These are phyloP conservation scores for Bipolaris zeicola DNA, from an alignment of 2,329 filamentous ascomycete species.

Conservation along the genomic window DNA sequence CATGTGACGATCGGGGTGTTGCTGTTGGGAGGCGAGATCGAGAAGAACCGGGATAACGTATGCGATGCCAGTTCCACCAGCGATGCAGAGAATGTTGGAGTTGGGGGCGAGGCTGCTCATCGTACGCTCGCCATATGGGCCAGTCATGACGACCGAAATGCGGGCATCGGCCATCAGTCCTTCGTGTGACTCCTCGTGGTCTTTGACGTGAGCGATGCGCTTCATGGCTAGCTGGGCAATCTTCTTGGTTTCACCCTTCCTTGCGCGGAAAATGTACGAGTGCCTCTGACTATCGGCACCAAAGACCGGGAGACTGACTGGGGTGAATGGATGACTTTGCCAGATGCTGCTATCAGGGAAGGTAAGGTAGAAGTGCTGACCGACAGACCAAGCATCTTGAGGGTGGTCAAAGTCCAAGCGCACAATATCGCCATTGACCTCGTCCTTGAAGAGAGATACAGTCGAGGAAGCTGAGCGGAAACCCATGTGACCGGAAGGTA, in stretches of 20 bases:
- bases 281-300: conserved; percentile 35
- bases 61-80: conserved; percentile 47
- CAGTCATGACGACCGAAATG: conserved; percentile 43
- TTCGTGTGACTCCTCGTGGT: conserved; percentile 30
- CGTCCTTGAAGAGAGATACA: conserved; percentile 38
- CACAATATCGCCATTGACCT: conserved; percentile 59
- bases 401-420: conserved; percentile 69
- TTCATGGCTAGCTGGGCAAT: conserved; percentile 41
- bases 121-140: conserved; percentile 43
- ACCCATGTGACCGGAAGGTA: conserved; percentile 39
- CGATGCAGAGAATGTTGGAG: conserved; percentile 44
- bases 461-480: conserved; percentile 36
- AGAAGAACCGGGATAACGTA: conserved; percentile 47
- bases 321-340: conserved; percentile 73
- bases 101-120: conserved; percentile 28
- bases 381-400: conserved; percentile 66
- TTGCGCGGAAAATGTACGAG: conserved; percentile 45
- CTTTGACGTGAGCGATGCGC: conserved; percentile 26
- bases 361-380: conserved; percentile 74
- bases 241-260: conserved; percentile 41
- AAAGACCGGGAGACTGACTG: conserved; percentile 33
- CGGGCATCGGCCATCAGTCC: conserved; percentile 30
- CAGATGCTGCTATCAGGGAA: conserved; percentile 70
- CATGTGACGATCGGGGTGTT: conserved; percentile 33
- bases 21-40: conserved; percentile 32